Base-by-base conservation (phyloP, 495 filamentous ascomycete species). In the Talaromyces thailandensis region DNA sequence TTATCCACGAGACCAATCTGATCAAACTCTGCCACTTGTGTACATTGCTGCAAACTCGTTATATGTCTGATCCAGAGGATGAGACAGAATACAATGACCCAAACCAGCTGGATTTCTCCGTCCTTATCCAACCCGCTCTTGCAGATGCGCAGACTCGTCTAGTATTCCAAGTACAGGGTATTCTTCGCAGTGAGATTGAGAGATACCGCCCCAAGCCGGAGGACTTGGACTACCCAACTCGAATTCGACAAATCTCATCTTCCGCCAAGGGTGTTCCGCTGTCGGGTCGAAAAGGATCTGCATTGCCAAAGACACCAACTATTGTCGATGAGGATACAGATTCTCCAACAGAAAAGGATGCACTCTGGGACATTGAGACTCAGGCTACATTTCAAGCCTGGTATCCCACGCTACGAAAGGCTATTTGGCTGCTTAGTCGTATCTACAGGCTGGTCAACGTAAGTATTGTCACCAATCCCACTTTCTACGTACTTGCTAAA, bases 401-500 rank as follows among this genome's bases (percentile, higher is more conserved):
- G 84, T 90, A 80, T 78, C 89, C 89, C 0, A 89, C 90, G 0
- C 75, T 92, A 23, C 83, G 86, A 64, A 88, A 86, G 66, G 90
- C 91, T 0, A 86, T 94, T 21, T 91, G 91, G 82, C 84, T 96
- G 1, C 81, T 96, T 9, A 88, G 86, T 67, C 80, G 89, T 69
- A 93, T 94, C 66, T 93, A 96, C 71, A 88, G 90, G 68, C 79
- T 90, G 70, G 84, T 93, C 28, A 87, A 92, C 73, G 89, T 89
- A 75, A 71, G 83, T 82, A 61, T 48, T 23, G 11, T 31, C 67
- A 24, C 26, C 62, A 32, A 64, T 78, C 25, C 6, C 6, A 37
- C n/a, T 65, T 71, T 23, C 67, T 70, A 31, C 31, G 3, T 21
- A 31, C 14, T 7, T 51, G 16, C 59, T 59, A 29, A 61, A 52